Percentiles rank a stretch among this genome's conserved stretches.
Conservation (phyloP, 108 stramenopile species). For the Nitzschia sp. region DNA sequence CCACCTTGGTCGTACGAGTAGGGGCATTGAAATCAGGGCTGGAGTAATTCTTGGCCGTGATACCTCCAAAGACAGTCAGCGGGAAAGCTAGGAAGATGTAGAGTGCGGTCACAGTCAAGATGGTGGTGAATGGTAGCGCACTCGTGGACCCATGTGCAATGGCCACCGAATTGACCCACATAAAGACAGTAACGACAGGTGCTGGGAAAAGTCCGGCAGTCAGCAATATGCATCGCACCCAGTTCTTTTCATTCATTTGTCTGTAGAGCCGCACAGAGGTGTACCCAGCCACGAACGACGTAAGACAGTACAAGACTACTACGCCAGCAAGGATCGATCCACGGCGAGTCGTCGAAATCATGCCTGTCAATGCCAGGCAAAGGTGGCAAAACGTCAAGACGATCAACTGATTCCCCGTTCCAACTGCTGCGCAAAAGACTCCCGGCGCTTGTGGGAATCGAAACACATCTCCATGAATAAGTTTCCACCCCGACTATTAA, state of each 20-base stretch:
- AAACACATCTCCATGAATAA: conserved; percentile 98
- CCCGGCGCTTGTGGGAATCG: conserved; percentile 84
- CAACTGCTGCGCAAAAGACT: conserved; percentile 88
- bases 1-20: conserved; percentile 96
- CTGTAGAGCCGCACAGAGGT: conserved; percentile 86
- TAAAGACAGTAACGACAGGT: conserved; percentile 83
- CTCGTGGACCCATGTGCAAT: conserved; percentile 90
- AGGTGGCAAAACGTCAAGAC: conserved; percentile 82
- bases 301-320: conserved; percentile 90
- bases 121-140: conserved; percentile 93
- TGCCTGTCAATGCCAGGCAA: conserved; percentile 78
- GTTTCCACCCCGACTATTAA: conserved; percentile 94
- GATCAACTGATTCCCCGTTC: conserved; percentile 90
- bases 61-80: conserved; percentile 90
- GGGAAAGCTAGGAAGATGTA: conserved; percentile 89
- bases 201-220: conserved; percentile 89
- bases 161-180: conserved; percentile 93
- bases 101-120: conserved; percentile 83
- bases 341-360: conserved; percentile 90
- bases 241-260: conserved; percentile 91
- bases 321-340: conserved; percentile 93
- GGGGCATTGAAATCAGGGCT: conserved; percentile 92
- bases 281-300: conserved; percentile 89
- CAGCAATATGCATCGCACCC: conserved; percentile 90
- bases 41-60: conserved; percentile 88